Conservation (phyloP, 1,139 yeast species). For the Diutina scorzettiae region DNA sequence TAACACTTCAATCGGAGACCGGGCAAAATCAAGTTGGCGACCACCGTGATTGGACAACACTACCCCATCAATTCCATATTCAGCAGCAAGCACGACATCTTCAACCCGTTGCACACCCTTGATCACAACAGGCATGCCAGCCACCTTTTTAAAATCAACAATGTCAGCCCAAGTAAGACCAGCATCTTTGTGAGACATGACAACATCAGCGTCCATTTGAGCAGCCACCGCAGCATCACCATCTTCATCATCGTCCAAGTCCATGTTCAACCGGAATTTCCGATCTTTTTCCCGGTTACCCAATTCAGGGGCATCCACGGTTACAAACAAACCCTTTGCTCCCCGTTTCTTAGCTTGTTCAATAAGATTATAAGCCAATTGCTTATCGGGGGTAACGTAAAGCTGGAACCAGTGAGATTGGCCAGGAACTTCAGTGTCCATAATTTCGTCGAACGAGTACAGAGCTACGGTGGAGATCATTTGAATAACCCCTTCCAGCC, state of each 20-base stretch:
- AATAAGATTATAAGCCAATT: conserved; percentile 14
- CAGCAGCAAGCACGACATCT: conserved; percentile 54
- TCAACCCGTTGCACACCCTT: conserved; percentile 66
- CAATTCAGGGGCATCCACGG: conserved; percentile 17
- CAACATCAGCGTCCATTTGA: conserved; percentile 5
- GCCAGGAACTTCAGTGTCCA: conserved; percentile 36
- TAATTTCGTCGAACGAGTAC: conserved; percentile 67
- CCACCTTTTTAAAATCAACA: conserved; percentile 41
- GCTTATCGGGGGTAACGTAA: conserved; percentile 56
- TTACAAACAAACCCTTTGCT: conserved; percentile 18
- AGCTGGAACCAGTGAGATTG: conserved; percentile 72
- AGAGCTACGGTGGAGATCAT: conserved; percentile 73
- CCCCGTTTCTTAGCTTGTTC: conserved; percentile 14
- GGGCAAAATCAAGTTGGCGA: conserved; percentile 55
- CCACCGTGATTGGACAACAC: conserved; percentile 69
- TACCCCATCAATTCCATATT: conserved; percentile 51
- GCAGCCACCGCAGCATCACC: conserved; percentile 5
- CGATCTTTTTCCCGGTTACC: conserved; percentile 19
- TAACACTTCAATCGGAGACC: conserved; percentile 57
- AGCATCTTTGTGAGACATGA: conserved; percentile 8
- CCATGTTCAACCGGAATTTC: conserved; percentile 9
- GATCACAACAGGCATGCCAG: conserved; percentile 54
- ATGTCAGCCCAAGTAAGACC: conserved; percentile 36
- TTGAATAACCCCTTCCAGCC: conserved; percentile 52
- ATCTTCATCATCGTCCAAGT: conserved; percentile 6